Evolutionary conservation across 2,329 filamentous ascomycete species (phyloP).

Genomic region (Dactylellina sp.): DNA sequence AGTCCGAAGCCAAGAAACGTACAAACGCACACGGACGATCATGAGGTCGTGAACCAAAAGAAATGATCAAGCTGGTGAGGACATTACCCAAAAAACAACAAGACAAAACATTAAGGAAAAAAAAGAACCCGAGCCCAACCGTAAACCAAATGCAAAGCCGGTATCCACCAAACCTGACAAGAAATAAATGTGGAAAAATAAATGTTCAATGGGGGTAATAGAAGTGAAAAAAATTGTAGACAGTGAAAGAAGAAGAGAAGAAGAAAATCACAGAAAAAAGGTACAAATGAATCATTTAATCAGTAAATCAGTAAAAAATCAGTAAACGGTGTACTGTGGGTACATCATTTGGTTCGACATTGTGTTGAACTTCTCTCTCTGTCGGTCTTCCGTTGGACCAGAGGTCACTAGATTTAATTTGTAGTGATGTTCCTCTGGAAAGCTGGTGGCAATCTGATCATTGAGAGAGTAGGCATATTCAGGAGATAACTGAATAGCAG

Average conservation of each 20-base stretch:
- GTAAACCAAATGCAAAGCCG: constrained; percentile 54
- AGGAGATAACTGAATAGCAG: constrained; percentile 45
- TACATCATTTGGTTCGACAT: constrained; percentile 44
- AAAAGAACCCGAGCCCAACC: constrained; percentile 50
- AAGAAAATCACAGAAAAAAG: constrained; percentile 8
- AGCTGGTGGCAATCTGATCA: constrained; percentile 51
- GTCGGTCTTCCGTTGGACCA: constrained; percentile 42
- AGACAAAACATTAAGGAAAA: constrained; percentile 26
- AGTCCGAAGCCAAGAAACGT: constrained; percentile 53
- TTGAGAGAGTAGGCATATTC: constrained; percentile 50
- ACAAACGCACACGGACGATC: constrained; percentile 54
- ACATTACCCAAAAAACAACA: constrained; percentile 47
- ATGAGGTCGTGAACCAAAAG: constrained; percentile 54
- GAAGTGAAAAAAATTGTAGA: constrained; percentile 15
- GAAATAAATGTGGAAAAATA: constrained; percentile 32
- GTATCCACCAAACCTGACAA: constrained; percentile 41
- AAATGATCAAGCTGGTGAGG: constrained; percentile 48
- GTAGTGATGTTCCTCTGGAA: constrained; percentile 53
- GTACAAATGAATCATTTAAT: constrained; percentile 7
- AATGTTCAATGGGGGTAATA: constrained; percentile 15
- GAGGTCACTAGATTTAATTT: constrained; percentile 45
- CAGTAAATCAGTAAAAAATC: too few species aligned
- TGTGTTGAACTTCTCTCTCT: constrained; percentile 30
- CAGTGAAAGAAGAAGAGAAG: constrained; percentile 17
- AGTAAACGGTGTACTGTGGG: constrained; percentile 47